These are phyloP conservation scores for Beauveria asiatica DNA, from an alignment of 2,329 filamentous ascomycete genomes.

Conservation along the genomic window DNA sequence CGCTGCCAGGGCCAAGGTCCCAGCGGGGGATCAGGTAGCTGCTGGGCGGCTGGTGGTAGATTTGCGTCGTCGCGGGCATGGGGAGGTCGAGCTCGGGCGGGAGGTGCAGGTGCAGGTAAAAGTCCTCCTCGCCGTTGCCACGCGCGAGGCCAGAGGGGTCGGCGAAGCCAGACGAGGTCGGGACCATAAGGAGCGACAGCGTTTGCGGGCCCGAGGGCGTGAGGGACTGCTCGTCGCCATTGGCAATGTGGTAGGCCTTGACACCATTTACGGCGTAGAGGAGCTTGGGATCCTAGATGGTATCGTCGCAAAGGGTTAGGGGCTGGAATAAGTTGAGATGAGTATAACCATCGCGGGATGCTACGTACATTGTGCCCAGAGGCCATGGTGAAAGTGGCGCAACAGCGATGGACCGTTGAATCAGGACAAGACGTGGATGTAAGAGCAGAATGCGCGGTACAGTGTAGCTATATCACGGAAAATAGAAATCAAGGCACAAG, in stretches of 20 bases:
- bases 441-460: neutral
- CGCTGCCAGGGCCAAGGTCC: conserved; percentile 81
- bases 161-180: conserved; percentile 68
- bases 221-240: conserved; percentile 76
- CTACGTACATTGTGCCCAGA: conserved; percentile 35
- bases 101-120: conserved; percentile 91
- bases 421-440: neutral
- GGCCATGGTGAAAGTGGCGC: conserved; percentile 26
- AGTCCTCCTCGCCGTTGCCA: conserved; percentile 70
- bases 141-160: conserved; percentile 38
- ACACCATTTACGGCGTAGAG: conserved; percentile 74
- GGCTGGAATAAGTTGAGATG: neutral
- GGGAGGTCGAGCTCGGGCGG: conserved; percentile 91
- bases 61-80: conserved; percentile 88
- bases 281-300: conserved; percentile 50
- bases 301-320: neutral
- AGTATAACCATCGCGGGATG: neutral
- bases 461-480: neutral
- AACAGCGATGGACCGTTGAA: neutral
- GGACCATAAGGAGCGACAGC: conserved; percentile 90
- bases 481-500: neutral
- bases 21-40: conserved; percentile 94
- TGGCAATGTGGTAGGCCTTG: conserved; percentile 79
- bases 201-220: conserved; percentile 84
- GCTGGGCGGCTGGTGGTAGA: conserved; percentile 88